Percentiles rank a stretch among this genome's conserved stretches.
These are phyloP conservation scores for Rhipidocladum racemiflorum DNA, from an alignment of 176 grass and related monocot genomes.

Conservation along the genomic window DNA sequence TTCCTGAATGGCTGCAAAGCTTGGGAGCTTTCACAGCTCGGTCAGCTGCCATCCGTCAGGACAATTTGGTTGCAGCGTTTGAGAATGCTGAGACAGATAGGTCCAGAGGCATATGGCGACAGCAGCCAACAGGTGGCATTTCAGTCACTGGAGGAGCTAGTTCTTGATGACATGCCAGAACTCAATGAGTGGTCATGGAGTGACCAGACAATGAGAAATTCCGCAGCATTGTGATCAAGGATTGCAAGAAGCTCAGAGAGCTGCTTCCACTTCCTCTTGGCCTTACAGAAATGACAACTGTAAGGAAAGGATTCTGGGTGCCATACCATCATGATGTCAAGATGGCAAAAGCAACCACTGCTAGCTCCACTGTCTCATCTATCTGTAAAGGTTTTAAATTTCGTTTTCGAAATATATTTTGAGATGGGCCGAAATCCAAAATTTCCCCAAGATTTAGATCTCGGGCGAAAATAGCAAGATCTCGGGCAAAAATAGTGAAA, in stretches of 20 bases:
- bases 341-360: slow-evolving; percentile 10
- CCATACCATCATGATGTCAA: slow-evolving; percentile 46
- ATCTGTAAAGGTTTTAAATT: too few species aligned
- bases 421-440: too few species aligned
- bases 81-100: slow-evolving; percentile 35
- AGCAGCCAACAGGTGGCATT: slow-evolving; percentile 10
- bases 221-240: slow-evolving; percentile 44
- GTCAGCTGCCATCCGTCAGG: slow-evolving; percentile 46
- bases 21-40: slow-evolving; percentile 52
- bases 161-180: slow-evolving; percentile 53
- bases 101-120: slow-evolving; percentile 31
- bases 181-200: slow-evolving; percentile 36
- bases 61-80: slow-evolving; percentile 42
- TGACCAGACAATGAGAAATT: slow-evolving; percentile 30
- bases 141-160: slow-evolving; percentile 44
- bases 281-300: slow-evolving; percentile 44
- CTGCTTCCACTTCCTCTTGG: slow-evolving; percentile 45
- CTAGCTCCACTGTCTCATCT: slow-evolving; percentile 30
- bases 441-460: too few species aligned
- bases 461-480: too few species aligned
- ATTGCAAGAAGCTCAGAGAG: slow-evolving; percentile 45
- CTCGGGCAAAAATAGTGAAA: too few species aligned
- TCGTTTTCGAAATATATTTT: too few species aligned
- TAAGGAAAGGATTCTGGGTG: slow-evolving; percentile 50
- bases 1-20: slow-evolving; percentile 34